Percentiles rank a stretch among this genome's conserved stretches.
phyloP scores from a whole-genome alignment of 768 basidiomycete species.

The Lyophyllum shimeji region DNA sequence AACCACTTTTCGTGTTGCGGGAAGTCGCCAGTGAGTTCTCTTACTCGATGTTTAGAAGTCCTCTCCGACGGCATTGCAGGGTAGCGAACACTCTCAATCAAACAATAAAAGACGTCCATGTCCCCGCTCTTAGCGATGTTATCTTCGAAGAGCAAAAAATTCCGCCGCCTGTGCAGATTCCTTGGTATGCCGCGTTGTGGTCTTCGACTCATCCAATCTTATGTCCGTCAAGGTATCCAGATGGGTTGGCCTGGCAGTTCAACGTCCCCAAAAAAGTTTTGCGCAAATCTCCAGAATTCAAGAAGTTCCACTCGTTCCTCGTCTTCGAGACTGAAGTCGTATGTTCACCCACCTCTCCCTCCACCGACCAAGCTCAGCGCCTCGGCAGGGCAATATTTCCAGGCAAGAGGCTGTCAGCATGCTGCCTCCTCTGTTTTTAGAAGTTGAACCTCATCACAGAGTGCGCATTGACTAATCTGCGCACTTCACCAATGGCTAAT shows the following conservation, averaged over 20 bases:
- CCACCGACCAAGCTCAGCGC: neutral
- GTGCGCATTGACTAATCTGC: conserved; percentile 28
- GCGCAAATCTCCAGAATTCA: conserved; percentile 86
- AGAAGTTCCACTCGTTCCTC: conserved; percentile 92
- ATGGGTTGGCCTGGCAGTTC: conserved; percentile 95
- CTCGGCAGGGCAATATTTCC: conserved; percentile 83
- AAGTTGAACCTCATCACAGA: conserved; percentile 89
- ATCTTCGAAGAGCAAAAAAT: conserved; percentile 75
- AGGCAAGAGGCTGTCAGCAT: conserved; percentile 98
- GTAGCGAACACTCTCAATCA: conserved; percentile 74
- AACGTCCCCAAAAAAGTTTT: conserved; percentile 88
- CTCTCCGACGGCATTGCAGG: conserved; percentile 32
- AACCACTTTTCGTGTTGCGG: conserved; percentile 91
- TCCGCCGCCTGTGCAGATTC: conserved; percentile 78
- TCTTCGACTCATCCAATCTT: conserved; percentile 1
- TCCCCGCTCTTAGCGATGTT: conserved; percentile 71
- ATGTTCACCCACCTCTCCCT: conserved; percentile 27
- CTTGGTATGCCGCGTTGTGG: conserved; percentile 58
- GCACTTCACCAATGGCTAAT: neutral
- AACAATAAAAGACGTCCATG: conserved; percentile 73
- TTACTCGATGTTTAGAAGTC: neutral
- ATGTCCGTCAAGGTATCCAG: conserved; percentile 75
- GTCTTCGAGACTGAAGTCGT: conserved; percentile 98
- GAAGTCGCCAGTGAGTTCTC: conserved; percentile 71
- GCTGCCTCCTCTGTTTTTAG: conserved; percentile 95